A percentile compares a stretch with the other conserved stretches of the same genome.
phyloP scores from a whole-genome alignment of 345 rosid genomes.

The Toxicodendron radicans region DNA sequence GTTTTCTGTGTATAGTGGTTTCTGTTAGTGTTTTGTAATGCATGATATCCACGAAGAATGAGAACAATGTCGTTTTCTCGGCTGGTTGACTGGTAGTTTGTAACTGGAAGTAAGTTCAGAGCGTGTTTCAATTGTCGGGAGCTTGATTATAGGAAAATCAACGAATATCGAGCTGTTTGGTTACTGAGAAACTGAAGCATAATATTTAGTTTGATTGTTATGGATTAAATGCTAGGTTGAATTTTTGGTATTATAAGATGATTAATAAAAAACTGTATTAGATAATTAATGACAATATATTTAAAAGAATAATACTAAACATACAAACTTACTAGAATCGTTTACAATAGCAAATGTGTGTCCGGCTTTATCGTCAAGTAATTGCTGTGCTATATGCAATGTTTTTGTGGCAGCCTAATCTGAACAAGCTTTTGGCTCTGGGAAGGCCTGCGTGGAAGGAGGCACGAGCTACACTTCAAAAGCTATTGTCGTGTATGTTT shows the following conservation, averaged over 20 bases:
- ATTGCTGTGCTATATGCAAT: constrained; percentile 7
- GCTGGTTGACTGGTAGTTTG: background rate
- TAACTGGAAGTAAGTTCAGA: background rate
- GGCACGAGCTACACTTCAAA: constrained; percentile 87
- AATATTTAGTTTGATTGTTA: background rate
- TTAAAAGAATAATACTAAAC: too few relatives aligned
- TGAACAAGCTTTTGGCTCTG: constrained; percentile 78
- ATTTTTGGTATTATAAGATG: background rate
- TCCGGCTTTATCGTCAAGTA: background rate
- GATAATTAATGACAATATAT: too few relatives aligned
- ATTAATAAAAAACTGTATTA: background rate
- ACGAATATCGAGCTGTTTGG: background rate
- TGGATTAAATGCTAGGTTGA: background rate
- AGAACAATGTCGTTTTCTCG: background rate
- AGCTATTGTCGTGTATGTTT: constrained; percentile 67
- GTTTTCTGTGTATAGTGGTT: background rate
- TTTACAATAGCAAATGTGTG: background rate
- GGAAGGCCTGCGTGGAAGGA: constrained; percentile 97
- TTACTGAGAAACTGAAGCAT: background rate
- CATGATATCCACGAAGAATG: background rate
- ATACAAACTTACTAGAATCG: background rate
- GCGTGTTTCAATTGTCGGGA: background rate
- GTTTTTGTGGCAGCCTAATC: constrained; percentile 61
- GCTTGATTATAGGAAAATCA: background rate
- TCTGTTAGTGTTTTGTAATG: background rate